Evolutionary conservation across 2,329 filamentous ascomycete genomes (phyloP).

Genomic region (Stylonectria norvegica): DNA sequence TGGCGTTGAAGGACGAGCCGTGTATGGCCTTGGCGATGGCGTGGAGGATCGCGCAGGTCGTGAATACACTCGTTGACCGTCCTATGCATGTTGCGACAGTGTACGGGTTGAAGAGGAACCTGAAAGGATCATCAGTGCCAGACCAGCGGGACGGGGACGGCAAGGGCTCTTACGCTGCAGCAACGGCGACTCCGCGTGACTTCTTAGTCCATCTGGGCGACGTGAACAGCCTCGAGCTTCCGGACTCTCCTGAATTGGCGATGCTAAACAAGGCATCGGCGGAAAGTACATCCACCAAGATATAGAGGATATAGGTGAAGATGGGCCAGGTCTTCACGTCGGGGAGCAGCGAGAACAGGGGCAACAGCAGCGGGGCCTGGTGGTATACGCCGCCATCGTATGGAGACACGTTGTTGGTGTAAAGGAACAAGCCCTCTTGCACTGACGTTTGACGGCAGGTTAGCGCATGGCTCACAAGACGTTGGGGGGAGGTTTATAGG

Average conservation of each 20-base stretch:
- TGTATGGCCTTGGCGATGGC: constrained; percentile 77
- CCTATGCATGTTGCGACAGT: constrained; percentile 88
- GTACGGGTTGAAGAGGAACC: constrained; percentile 92
- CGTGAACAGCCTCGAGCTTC: constrained; percentile 69
- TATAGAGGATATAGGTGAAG: constrained; percentile 77
- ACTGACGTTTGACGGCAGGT: constrained; percentile 7
- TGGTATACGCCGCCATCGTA: constrained; percentile 88
- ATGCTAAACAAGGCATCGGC: constrained; percentile 77
- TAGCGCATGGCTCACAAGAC: not conserved
- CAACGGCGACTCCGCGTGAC: constrained; percentile 73
- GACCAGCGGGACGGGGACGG: not conserved
- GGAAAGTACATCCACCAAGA: constrained; percentile 74
- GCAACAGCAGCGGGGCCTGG: constrained; percentile 84
- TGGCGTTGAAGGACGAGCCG: constrained; percentile 69
- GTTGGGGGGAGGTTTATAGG: not conserved
- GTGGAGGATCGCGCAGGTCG: constrained; percentile 80
- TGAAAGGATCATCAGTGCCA: constrained; percentile 35
- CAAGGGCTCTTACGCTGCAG: constrained; percentile 62
- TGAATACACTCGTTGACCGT: constrained; percentile 84
- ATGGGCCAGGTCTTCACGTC: constrained; percentile 63
- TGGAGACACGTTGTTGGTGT: constrained; percentile 92
- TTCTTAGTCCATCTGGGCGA: constrained; percentile 71
- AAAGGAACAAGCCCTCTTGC: constrained; percentile 94
- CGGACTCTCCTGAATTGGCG: constrained; percentile 75
- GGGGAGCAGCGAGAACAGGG: constrained; percentile 86